Evolutionary conservation across 768 basidiomycete genomes (phyloP).

Genomic region (Russula lepida): DNA sequence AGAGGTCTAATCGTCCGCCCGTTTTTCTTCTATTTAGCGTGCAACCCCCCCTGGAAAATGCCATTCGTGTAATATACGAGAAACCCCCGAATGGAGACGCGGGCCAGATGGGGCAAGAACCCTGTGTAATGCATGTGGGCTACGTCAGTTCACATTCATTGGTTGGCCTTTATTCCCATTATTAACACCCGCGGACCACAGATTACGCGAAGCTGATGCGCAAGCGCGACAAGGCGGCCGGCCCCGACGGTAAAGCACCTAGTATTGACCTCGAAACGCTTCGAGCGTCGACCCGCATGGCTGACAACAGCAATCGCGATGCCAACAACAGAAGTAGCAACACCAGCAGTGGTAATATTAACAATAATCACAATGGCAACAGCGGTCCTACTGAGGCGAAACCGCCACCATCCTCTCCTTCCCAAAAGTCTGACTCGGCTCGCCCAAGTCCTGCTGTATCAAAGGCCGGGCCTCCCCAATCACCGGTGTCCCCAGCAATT

Average conservation of each 20-base stretch:
- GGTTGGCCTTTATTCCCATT: background rate
- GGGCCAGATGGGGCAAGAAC: constrained; percentile 81
- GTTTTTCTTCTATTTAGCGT: constrained; percentile 49
- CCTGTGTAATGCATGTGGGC: constrained; percentile 76
- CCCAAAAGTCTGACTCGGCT: constrained; percentile 10
- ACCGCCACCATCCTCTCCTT: constrained; percentile 7
- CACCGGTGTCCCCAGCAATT: constrained; percentile 10
- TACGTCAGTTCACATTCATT: constrained; percentile 47
- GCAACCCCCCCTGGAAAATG: constrained; percentile 82
- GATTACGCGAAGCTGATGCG: constrained; percentile 81
- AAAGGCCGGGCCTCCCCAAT: constrained; percentile 13
- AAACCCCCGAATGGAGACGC: constrained; percentile 84
- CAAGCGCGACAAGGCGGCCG: constrained; percentile 59
- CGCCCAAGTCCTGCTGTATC: constrained; percentile 18
- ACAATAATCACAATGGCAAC: background rate
- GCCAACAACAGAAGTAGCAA: constrained; percentile 15
- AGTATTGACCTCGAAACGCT: constrained; percentile 70
- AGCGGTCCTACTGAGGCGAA: background rate
- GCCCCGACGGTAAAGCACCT: constrained; percentile 43
- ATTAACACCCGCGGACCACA: constrained; percentile 24
- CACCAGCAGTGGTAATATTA: constrained; percentile 2
- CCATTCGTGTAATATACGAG: constrained; percentile 79
- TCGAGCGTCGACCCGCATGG: constrained; percentile 41
- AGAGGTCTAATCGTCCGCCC: constrained; percentile 14
- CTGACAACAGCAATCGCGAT: constrained; percentile 14